phyloP scores from a whole-genome alignment of 768 basidiomycete genomes.

The Epithele typhae region DNA sequence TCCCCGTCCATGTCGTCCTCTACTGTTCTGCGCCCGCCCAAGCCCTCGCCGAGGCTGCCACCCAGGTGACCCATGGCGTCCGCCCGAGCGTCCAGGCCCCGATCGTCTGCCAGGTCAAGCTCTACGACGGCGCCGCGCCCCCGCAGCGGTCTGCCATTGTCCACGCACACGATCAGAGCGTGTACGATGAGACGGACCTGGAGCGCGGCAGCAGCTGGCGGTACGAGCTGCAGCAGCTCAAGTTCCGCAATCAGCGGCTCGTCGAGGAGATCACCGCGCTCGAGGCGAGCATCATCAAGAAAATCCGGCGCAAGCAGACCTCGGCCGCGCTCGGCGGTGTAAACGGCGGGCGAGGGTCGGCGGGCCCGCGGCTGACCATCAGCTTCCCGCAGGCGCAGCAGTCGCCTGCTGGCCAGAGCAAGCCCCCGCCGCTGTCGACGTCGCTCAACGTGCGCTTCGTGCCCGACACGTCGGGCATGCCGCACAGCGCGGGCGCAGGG shows the following conservation, averaged over 20 bases:
- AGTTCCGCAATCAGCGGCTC: constrained; percentile 63
- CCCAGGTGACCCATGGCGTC: not conserved
- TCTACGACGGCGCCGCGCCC: constrained; percentile 12
- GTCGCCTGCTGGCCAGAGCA: too few relatives aligned
- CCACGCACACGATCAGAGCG: constrained; percentile 30
- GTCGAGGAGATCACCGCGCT: constrained; percentile 50
- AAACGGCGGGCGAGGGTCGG: not conserved
- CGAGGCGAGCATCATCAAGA: constrained; percentile 24
- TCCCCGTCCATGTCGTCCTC: constrained; percentile 32
- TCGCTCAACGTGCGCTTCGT: constrained; percentile 14
- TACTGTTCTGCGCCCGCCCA: constrained; percentile 30
- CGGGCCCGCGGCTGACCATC: not conserved
- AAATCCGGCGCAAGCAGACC: constrained; percentile 10
- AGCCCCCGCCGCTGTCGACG: not conserved
- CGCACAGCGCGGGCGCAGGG: not conserved
- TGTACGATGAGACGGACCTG: constrained; percentile 73
- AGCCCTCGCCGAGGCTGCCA: not conserved
- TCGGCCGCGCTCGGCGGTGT: not conserved
- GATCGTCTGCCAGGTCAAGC: constrained; percentile 26
- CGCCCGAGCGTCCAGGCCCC: constrained; percentile 9
- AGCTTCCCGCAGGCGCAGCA: constrained; percentile 5
- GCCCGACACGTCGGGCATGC: constrained; percentile 1
- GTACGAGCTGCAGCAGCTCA: constrained; percentile 84
- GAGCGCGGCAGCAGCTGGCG: constrained; percentile 82
- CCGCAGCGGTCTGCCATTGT: constrained; percentile 7